Percentiles rank a stretch among this genome's conserved stretches.
phyloP scores from a whole-genome alignment of 208 protist genomes.

The Trypanosoma congolense region DNA sequence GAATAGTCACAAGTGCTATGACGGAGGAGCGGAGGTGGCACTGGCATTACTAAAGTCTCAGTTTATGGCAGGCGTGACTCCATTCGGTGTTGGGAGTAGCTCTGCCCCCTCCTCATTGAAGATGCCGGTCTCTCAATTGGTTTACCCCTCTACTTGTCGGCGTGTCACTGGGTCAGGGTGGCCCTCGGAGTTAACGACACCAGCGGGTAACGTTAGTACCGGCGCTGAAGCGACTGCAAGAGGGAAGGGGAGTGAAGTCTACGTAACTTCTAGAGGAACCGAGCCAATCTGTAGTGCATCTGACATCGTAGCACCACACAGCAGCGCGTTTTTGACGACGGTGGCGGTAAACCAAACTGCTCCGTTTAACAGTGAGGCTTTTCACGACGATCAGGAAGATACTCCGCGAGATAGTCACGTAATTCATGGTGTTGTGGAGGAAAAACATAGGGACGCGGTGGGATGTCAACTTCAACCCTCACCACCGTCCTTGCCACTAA shows the following conservation, averaged over 20 bases:
- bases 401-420: background rate
- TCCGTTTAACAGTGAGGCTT: background rate
- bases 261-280: too few species aligned
- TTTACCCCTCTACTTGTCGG: too few species aligned
- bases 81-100: background rate
- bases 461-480: background rate
- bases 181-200: too few species aligned
- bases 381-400: background rate
- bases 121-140: background rate
- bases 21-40: conserved; percentile 6
- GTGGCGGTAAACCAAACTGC: background rate
- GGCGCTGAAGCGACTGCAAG: too few species aligned
- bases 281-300: background rate
- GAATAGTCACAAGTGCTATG: background rate
- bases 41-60: conserved; percentile 11
- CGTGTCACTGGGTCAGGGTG: too few species aligned
- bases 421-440: background rate
- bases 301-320: background rate
- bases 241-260: too few species aligned
- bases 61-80: background rate
- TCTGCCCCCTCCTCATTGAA: background rate
- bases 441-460: background rate
- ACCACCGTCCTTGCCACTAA: background rate
- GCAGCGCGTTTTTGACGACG: background rate
- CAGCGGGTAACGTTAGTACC: too few species aligned